Conservation (phyloP, 129 eudicot genomes). For the Tagetes patula region DNA sequence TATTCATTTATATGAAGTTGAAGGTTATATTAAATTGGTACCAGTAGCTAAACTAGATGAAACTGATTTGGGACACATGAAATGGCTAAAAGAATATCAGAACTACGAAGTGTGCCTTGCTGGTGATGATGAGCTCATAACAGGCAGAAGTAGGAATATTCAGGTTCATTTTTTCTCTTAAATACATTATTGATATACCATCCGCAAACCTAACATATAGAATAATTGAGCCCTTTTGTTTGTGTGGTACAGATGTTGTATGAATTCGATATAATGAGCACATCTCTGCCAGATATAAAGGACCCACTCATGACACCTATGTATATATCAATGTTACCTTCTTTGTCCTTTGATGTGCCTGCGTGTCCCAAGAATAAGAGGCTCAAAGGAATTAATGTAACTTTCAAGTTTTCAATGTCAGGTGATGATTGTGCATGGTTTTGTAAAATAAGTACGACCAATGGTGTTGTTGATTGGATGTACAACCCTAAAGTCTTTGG, state of each 20-base stretch:
- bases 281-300: slow-evolving; percentile 16
- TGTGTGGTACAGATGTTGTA: slow-evolving; percentile 24
- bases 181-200: neutral
- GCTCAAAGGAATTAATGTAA: slow-evolving; percentile 9
- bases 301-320: neutral
- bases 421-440: neutral
- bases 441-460: neutral
- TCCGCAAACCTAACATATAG: neutral
- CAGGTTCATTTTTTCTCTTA: slow-evolving; percentile 2
- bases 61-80: slow-evolving; percentile 18
- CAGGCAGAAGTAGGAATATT: neutral
- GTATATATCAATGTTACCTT: neutral
- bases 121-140: slow-evolving; percentile 13
- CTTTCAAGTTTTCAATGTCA: neutral
- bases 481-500: slow-evolving; percentile 33
- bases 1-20: slow-evolving; percentile 9
- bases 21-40: neutral
- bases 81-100: slow-evolving; percentile 15
- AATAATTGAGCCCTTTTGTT: neutral
- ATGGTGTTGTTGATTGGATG: slow-evolving; percentile 14
- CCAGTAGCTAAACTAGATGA: neutral
- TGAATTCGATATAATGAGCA: slow-evolving; percentile 16
- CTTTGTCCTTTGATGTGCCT: slow-evolving; percentile 14
- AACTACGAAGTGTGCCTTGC: neutral
- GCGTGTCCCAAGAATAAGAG: neutral